phyloP scores from a whole-genome alignment of 805 yeast species.

The Teunomyces gatunensis region DNA sequence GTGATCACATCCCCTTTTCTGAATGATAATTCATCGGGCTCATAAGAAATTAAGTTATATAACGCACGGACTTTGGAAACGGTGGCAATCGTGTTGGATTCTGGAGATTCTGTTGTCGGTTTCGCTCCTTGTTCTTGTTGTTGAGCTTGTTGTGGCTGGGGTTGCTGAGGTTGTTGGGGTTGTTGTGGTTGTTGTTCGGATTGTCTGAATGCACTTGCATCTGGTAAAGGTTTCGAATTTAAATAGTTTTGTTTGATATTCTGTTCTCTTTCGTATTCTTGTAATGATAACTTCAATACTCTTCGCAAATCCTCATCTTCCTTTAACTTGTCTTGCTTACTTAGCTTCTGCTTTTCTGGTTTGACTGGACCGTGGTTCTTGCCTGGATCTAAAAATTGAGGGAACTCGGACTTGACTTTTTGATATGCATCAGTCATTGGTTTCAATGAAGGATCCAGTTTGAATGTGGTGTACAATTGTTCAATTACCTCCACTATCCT shows the following conservation, averaged over 20 bases:
- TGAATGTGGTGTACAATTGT: conserved; percentile 64
- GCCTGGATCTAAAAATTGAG: conserved; percentile 26
- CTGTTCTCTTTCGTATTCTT: conserved; percentile 52
- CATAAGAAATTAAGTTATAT: conserved; percentile 74
- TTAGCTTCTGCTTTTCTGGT: conserved; percentile 55
- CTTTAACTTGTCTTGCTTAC: conserved; percentile 42
- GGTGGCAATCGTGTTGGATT: conserved; percentile 37
- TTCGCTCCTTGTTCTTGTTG: background rate
- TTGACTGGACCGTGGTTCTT: conserved; percentile 42
- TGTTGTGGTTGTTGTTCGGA: conserved; percentile 14
- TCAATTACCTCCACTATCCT: conserved; percentile 64
- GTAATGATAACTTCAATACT: conserved; percentile 70
- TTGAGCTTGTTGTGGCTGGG: conserved; percentile 7
- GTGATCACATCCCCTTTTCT: conserved; percentile 83
- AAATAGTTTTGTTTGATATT: conserved; percentile 24
- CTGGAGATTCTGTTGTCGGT: conserved; percentile 11
- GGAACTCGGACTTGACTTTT: conserved; percentile 42
- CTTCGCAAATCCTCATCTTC: conserved; percentile 82
- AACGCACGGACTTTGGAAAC: conserved; percentile 77
- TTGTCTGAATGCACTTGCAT: conserved; percentile 14
- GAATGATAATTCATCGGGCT: conserved; percentile 85
- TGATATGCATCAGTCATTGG: conserved; percentile 63
- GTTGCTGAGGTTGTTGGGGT: conserved; percentile 13
- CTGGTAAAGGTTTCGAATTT: conserved; percentile 36
- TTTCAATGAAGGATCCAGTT: conserved; percentile 70